phyloP scores from a whole-genome alignment of 2,329 filamentous ascomycete species.

The Cordyceps farinosa region DNA sequence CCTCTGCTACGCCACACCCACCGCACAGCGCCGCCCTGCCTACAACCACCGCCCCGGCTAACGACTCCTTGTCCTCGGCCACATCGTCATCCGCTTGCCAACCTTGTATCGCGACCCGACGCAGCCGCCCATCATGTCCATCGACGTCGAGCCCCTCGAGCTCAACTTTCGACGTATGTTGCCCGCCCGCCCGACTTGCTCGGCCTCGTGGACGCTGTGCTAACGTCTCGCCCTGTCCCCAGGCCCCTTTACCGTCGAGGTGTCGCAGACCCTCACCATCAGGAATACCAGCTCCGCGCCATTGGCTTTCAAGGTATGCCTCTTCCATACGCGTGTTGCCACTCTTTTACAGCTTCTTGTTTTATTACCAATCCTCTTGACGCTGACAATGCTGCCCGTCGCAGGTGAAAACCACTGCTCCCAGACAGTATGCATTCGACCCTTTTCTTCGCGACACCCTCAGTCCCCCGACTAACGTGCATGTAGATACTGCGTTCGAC shows the following conservation, averaged over 20 bases:
- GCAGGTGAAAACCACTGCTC: conserved; percentile 97
- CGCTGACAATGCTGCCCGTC: conserved; percentile 26
- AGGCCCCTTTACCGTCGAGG: conserved; percentile 67
- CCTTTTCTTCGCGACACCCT: conserved; percentile 1
- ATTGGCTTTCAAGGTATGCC: conserved; percentile 66
- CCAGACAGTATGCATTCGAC: conserved; percentile 76
- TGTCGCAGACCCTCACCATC: conserved; percentile 61
- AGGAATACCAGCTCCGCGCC: conserved; percentile 60
- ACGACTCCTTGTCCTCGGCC: conserved; percentile 8
- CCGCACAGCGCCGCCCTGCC: conserved; percentile 2
- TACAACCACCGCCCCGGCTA: conserved; percentile 5
- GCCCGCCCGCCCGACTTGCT: conserved; percentile 9
- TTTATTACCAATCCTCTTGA: not conserved
- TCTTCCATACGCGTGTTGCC: not conserved
- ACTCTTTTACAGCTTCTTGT: not conserved
- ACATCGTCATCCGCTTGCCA: conserved; percentile 11
- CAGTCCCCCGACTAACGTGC: conserved; percentile 21
- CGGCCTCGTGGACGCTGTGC: conserved; percentile 9
- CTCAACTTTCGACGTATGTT: conserved; percentile 87
- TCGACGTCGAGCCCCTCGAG: conserved; percentile 88
- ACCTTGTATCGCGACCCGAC: conserved; percentile 5
- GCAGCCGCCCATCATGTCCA: conserved; percentile 66
- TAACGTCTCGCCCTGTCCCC: conserved; percentile 20
- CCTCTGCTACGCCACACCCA: conserved; percentile 17
- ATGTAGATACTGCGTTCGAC: conserved; percentile 88